phyloP scores from a whole-genome alignment of 2,329 filamentous ascomycete genomes.

The Trichoderma atroviride region DNA sequence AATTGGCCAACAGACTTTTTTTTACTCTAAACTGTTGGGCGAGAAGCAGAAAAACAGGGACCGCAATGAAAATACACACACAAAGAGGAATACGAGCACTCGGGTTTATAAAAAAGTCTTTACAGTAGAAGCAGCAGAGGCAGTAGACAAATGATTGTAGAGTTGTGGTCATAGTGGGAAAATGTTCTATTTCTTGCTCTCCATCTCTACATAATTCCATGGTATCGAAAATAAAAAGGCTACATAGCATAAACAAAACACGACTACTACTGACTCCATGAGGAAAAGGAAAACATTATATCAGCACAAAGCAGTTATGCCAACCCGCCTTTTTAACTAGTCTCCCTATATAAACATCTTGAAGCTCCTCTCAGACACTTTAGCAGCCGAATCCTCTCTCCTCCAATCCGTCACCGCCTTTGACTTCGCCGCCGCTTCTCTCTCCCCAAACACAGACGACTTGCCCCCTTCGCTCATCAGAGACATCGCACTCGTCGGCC shows the following conservation, averaged over 20 bases:
- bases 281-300: neutral
- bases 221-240: neutral
- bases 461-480: conserved; percentile 20
- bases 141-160: neutral
- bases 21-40: neutral
- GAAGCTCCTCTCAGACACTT: conserved; percentile 34
- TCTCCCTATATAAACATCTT: conserved; percentile 33
- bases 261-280: neutral
- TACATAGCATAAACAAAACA: neutral
- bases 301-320: neutral
- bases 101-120: neutral
- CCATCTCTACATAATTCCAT: neutral
- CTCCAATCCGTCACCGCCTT: conserved; percentile 24
- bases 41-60: neutral
- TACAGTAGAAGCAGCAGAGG: no score
- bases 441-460: conserved; percentile 28
- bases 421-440: conserved; percentile 15
- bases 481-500: conserved; percentile 21
- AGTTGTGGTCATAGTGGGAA: neutral
- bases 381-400: conserved; percentile 30
- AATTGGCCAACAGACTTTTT: neutral
- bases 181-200: neutral
- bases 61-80: neutral
- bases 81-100: neutral
- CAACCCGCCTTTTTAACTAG: neutral